Evolutionary conservation across 768 basidiomycete genomes (phyloP).

Genomic region (Serpula lacrymans): DNA sequence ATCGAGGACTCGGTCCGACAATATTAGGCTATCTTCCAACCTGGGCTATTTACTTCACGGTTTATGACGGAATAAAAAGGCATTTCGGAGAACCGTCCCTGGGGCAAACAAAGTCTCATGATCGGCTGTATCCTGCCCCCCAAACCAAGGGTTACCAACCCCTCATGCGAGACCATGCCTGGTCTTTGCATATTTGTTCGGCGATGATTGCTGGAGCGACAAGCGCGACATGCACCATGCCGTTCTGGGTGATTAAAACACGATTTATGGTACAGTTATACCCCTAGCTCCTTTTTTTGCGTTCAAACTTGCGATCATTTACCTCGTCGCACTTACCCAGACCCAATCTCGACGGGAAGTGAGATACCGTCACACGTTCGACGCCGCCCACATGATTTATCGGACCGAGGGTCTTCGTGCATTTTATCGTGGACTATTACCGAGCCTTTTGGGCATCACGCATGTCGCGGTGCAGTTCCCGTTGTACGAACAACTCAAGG

Average conservation of each 20-base stretch:
- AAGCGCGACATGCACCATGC: slow-evolving; percentile 93
- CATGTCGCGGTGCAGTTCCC: slow-evolving; percentile 99
- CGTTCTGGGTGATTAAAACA: slow-evolving; percentile 98
- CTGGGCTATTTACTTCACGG: slow-evolving; percentile 98
- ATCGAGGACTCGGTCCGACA: slow-evolving; percentile 96
- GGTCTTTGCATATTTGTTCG: slow-evolving; percentile 86
- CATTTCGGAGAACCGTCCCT: slow-evolving; percentile 67
- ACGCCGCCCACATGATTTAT: slow-evolving; percentile 89
- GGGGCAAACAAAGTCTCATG: slow-evolving; percentile 30
- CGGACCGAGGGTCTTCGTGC: slow-evolving; percentile 80
- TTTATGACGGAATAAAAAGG: slow-evolving; percentile 94
- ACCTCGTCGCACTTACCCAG: slow-evolving; percentile 35
- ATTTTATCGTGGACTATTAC: slow-evolving; percentile 92
- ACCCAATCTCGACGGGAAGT: slow-evolving; percentile 79
- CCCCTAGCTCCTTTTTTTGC: slow-evolving; percentile 12
- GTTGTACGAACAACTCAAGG: slow-evolving; percentile 89
- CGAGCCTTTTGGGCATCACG: slow-evolving; percentile 87
- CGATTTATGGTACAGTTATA: slow-evolving; percentile 82
- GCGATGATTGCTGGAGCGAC: slow-evolving; percentile 95
- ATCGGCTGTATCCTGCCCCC: slow-evolving; percentile 73
- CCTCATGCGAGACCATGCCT: slow-evolving; percentile 73
- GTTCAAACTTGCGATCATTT: not conserved
- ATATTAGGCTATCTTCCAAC: slow-evolving; percentile 96
- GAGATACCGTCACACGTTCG: slow-evolving; percentile 84
- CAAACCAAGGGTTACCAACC: slow-evolving; percentile 87